A percentile compares a stretch with the other conserved stretches of the same genome.
phyloP scores from a whole-genome alignment of 2,329 filamentous ascomycete species.

The Aspergillus amoenus region DNA sequence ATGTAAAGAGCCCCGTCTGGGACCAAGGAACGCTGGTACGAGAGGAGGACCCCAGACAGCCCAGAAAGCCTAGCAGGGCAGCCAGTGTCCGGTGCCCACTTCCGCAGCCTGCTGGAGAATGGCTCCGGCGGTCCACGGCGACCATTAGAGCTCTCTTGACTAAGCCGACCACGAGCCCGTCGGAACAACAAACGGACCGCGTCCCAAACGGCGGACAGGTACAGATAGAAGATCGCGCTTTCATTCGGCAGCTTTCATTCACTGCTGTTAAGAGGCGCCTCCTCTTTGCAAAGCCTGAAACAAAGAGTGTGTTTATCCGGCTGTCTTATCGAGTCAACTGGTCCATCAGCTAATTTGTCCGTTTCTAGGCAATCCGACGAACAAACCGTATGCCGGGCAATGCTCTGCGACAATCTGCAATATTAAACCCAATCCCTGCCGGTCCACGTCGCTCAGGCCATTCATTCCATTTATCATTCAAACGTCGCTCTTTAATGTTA shows the following conservation, averaged over 20 bases:
- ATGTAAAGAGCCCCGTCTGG: slow-evolving; percentile 16
- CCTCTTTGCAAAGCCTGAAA: not conserved
- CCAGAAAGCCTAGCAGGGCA: no score
- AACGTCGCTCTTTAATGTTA: not conserved
- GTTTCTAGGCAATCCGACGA: not conserved
- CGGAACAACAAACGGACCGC: slow-evolving; percentile 9
- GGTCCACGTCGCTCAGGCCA: not conserved
- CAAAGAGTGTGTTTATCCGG: not conserved
- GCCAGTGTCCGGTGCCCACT: no score
- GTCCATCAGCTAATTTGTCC: not conserved
- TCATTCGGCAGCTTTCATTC: not conserved
- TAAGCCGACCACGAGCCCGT: not conserved
- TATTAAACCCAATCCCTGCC: not conserved
- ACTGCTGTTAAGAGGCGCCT: not conserved
- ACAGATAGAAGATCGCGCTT: not conserved
- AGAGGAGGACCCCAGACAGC: no score
- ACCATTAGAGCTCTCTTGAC: slow-evolving; percentile 3
- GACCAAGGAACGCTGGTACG: slow-evolving; percentile 14
- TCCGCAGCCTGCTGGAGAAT: no score
- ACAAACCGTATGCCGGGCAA: not conserved
- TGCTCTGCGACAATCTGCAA: not conserved
- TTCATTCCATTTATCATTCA: not conserved
- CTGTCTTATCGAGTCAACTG: not conserved
- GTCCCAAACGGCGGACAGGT: not conserved
- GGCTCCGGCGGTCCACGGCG: not conserved